Conservation (phyloP, 2,329 filamentous ascomycete genomes). For the Calycina herbarum region DNA sequence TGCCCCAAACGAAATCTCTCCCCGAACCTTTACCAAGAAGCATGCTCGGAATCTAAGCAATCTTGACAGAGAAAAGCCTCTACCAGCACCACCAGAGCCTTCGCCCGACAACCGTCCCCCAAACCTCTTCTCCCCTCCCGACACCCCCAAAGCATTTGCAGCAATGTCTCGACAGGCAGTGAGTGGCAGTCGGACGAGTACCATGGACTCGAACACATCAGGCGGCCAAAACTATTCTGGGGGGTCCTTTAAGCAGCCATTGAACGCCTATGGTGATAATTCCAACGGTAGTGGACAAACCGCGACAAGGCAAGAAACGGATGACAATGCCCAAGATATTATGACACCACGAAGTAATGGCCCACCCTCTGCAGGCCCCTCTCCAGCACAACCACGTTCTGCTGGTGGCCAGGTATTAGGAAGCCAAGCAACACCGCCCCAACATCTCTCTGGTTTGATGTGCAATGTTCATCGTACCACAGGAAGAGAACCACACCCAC, state of each 20-base stretch:
- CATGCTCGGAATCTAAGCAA: conserved; percentile 33
- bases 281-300: conserved; percentile 44
- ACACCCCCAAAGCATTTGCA: conserved; percentile 29
- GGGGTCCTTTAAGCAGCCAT: conserved; percentile 27
- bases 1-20: conserved; percentile 18
- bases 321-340: conserved; percentile 50
- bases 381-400: conserved; percentile 51
- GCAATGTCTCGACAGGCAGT: conserved; percentile 30
- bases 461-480: conserved; percentile 81
- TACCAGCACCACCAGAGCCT: conserved; percentile 34
- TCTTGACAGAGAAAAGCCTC: conserved; percentile 35
- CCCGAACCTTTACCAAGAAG: conserved; percentile 22
- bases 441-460: conserved; percentile 66
- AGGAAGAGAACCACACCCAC: conserved; percentile 82
- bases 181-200: conserved; percentile 35
- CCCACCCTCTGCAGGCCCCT: conserved; percentile 56
- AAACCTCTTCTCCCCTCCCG: conserved; percentile 27
- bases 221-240: conserved; percentile 25
- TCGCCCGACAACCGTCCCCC: conserved; percentile 21
- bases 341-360: conserved; percentile 54
- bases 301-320: conserved; percentile 46
- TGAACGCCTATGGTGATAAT: conserved; percentile 27
- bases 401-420: conserved; percentile 42
- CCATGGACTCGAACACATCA: conserved; percentile 37
- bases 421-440: conserved; percentile 44